Base-by-base conservation (phyloP, 495 filamentous ascomycete genomes). In the Aspergillus panamensis region DNA sequence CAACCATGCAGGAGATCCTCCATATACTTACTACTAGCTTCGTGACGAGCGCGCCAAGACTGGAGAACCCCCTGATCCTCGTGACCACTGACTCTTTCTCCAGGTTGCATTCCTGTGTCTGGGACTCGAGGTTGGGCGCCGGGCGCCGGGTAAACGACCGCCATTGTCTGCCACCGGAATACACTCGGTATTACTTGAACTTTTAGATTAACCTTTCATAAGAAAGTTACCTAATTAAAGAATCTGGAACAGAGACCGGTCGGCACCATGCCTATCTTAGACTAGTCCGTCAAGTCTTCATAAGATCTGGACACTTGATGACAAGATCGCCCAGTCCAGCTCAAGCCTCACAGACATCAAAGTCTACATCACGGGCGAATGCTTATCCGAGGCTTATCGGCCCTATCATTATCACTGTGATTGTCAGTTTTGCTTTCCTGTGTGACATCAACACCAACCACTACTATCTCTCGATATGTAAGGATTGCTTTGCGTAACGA, bases 61-160 rank as follows among this genome's bases (percentile, higher is more conserved):
- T 44, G 47, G 55, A 57, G 55, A 44, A 43, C 45, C 45, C 55
- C 55, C 37, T 16, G 17, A n/a, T n/a, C n/a, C n/a, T n/a, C n/a
- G n/a, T n/a, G n/a, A n/a, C n/a, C n/a, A n/a, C n/a, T n/a, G n/a
- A 17, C 45, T 32, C 20, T 17, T 56, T 6, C 13, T 31, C 30
- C 42, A 40, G 10, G 12, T 56, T 42, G 9, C n/a, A n/a, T n/a
- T n/a, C 6, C 29, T 29, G 42, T n/a, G 19, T 20, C 16, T 16
- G 40, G 40, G 40, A 17, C 14, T 44, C 40, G 13, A 8, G 8
- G 14, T 12, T n/a, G 40, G 14, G 40, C 4, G 17, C 40, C 8
- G 40, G 40, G 40, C 40, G 13, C 40, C 14, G 33, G 3, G 8
- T 13, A 8, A 1, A 35, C 33, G 13, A 35, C 13, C 33, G 33